Evolutionary conservation across 2,329 filamentous ascomycete species (phyloP).

Genomic region (Ceratocystis papillata): DNA sequence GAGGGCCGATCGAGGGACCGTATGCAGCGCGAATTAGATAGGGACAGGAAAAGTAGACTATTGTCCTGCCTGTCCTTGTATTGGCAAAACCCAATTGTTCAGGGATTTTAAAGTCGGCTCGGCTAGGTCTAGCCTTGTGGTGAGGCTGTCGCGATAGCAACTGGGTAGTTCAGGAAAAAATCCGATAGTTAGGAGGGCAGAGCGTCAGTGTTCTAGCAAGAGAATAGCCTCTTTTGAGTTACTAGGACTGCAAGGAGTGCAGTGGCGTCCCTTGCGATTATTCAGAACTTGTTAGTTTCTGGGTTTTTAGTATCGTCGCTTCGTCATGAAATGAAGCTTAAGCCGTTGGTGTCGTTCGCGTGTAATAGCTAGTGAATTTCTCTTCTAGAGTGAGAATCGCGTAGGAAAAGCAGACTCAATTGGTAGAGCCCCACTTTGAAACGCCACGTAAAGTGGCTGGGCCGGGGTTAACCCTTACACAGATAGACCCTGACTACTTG

Average conservation of each 20-base stretch:
- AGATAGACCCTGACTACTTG: too few relatives aligned
- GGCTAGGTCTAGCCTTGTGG: background rate
- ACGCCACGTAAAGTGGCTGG: background rate
- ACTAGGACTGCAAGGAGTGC: background rate
- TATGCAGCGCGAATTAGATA: background rate
- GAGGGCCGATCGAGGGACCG: background rate
- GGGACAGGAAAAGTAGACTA: background rate
- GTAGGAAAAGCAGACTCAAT: background rate
- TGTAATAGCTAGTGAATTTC: background rate
- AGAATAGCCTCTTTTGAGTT: background rate
- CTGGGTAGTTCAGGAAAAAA: background rate
- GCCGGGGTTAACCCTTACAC: too few relatives aligned
- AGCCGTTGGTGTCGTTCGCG: background rate
- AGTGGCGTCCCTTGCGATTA: background rate
- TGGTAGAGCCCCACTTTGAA: background rate
- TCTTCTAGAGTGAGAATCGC: background rate
- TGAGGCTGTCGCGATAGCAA: constrained; percentile 5
- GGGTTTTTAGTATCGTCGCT: background rate
- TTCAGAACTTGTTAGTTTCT: background rate
- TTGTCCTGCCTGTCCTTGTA: background rate
- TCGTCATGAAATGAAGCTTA: background rate
- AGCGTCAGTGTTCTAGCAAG: too few relatives aligned
- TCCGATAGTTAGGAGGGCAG: too few relatives aligned
- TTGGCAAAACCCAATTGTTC: background rate
- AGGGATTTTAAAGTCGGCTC: background rate